phyloP scores from a whole-genome alignment of 257 asterid species.

The Verbascum thapsus region DNA sequence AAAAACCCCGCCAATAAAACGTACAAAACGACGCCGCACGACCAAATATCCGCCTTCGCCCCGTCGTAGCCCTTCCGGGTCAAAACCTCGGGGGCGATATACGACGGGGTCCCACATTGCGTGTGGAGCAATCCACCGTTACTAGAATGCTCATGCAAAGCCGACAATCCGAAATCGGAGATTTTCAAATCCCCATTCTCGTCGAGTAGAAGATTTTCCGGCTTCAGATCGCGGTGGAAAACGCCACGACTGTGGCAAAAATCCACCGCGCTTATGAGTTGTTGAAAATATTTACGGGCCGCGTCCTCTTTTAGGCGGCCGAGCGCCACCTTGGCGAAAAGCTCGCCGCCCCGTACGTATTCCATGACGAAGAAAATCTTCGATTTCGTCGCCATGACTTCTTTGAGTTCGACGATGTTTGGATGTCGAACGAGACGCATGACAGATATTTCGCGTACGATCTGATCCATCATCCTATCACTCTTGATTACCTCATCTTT shows the following conservation, averaged over 20 bases:
- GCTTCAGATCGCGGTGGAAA: slow-evolving; percentile 46
- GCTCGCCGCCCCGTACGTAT: slow-evolving; percentile 65
- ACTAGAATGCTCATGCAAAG: slow-evolving; percentile 41
- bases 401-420: slow-evolving; percentile 53
- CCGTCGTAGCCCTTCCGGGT: slow-evolving; percentile 55
- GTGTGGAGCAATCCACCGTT: slow-evolving; percentile 56
- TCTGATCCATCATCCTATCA: slow-evolving; percentile 59
- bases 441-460: slow-evolving; percentile 57
- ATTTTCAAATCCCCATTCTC: slow-evolving; percentile 54
- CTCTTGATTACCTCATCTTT: slow-evolving; percentile 45
- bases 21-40: slow-evolving; percentile 63
- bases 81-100: slow-evolving; percentile 62
- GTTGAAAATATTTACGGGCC: slow-evolving; percentile 58
- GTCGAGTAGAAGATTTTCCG: slow-evolving; percentile 66
- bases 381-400: slow-evolving; percentile 60
- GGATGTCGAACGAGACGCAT: slow-evolving; percentile 72
- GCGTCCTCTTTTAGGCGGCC: slow-evolving; percentile 48
- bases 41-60: slow-evolving; percentile 59
- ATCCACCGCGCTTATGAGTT: slow-evolving; percentile 52
- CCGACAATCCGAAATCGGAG: slow-evolving; percentile 66
- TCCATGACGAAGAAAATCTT: slow-evolving; percentile 64
- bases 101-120: slow-evolving; percentile 64
- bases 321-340: slow-evolving; percentile 47
- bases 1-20: slow-evolving; percentile 59
- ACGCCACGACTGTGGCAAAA: slow-evolving; percentile 51